Percentiles rank a stretch among this genome's conserved stretches.
phyloP scores from a whole-genome alignment of 192 early-diverging fungal genomes.

The Umbelopsis sp. region DNA sequence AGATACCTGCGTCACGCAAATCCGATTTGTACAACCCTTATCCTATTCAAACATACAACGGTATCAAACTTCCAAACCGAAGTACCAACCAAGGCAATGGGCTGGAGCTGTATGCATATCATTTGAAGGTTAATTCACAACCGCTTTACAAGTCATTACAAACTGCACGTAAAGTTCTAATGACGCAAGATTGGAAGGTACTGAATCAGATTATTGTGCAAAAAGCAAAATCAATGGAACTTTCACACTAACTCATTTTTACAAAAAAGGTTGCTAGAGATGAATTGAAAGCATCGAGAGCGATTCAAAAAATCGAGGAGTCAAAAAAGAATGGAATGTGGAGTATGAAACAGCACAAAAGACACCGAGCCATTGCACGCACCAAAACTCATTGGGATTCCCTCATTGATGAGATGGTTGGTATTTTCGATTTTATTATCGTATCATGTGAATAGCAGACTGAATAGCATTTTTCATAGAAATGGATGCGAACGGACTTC shows the following conservation, averaged over 20 bases:
- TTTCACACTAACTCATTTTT: no score
- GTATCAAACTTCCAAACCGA: conserved; percentile 24
- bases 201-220: no score
- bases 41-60: conserved; percentile 36
- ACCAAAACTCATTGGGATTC: conserved; percentile 74
- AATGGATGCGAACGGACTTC: conserved; percentile 82
- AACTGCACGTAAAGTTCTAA: conserved; percentile 65
- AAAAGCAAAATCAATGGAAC: no score
- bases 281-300: conserved; percentile 67
- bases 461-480: conserved; percentile 34
- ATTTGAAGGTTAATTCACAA: conserved; percentile 34
- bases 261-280: conserved; percentile 64
- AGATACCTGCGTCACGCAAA: background rate
- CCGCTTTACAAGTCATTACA: conserved; percentile 64
- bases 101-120: conserved; percentile 40
- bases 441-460: background rate
- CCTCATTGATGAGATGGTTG: conserved; percentile 81
- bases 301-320: conserved; percentile 68
- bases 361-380: conserved; percentile 54
- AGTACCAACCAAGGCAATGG: conserved; percentile 21
- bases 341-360: conserved; percentile 77
- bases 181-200: conserved; percentile 79
- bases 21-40: conserved; percentile 16
- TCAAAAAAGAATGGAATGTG: conserved; percentile 70
- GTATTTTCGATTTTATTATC: conserved; percentile 1